Base-by-base conservation (phyloP, 306 rosid species). In the Cucurbita ficifolia region DNA sequence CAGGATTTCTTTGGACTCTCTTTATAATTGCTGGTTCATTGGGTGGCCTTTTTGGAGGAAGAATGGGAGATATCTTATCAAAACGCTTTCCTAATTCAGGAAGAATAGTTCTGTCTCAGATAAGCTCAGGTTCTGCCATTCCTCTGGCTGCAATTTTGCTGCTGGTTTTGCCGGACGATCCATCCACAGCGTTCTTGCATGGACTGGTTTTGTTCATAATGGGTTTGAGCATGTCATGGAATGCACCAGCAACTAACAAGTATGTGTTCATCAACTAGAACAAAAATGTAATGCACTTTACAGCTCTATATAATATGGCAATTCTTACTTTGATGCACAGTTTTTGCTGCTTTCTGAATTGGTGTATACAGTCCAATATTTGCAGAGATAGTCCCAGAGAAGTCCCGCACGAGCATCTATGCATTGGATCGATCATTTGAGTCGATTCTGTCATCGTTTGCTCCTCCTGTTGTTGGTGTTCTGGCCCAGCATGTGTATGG, bases 301-400 rank as follows among this genome's bases (percentile, higher is more conserved):
- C 69, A 16, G 1, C 46, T 36, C 1, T 36, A 33, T 38, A n/a
- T 38, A 19, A 59, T 38, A 17, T 61, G 5, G 8, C 53, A 29
- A 13, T 59, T 0, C 8, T 6, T 40, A 6, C 43, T 6, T 12
- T 59, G 0, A 12, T 13, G 21, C 45, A 60, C 49, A 14, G 18
- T 6, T 13, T 19, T 45, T 12, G 56, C 56, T 46, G 40, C 18
- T 13, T 12, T 19, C 3, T 13, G 46, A 46, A 68, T 68, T 22
- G 42, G 54, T 8, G 43, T 50, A 33, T 24, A 70, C 91, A 90
- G 98, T 81, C 98, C 96, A 65, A 92, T 92, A 87, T 92, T 92
- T 88, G 98, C 98, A 82, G 96, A 92, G 83, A 90, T 90, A 76
- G 96, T 92, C 24, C 91, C 93, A 24, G 90, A 92, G 84, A 90